A percentile compares a stretch with the other conserved stretches of the same genome.
Evolutionary conservation across 148 eudicot genomes (phyloP).

Genomic region (Silene uniflora): DNA sequence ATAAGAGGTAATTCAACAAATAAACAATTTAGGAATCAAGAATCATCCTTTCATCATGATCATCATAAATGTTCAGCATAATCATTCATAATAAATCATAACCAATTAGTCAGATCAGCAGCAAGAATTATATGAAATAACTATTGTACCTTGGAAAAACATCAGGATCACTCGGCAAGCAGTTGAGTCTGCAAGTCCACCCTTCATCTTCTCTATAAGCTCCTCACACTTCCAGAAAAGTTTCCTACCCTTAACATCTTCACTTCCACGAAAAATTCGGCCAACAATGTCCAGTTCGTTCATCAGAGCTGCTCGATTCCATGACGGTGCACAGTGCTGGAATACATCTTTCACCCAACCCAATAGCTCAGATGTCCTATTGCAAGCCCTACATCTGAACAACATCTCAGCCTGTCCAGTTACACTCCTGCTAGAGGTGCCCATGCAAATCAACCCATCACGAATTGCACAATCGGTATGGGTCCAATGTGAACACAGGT

Average conservation of each 20-base stretch:
- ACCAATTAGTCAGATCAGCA: not conserved
- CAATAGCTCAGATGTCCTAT: conserved; percentile 49
- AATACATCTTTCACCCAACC: conserved; percentile 80
- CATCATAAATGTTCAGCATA: not conserved
- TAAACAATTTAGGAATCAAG: not conserved
- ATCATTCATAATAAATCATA: not conserved
- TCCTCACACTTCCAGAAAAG: conserved; percentile 65
- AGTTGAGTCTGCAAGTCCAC: conserved; percentile 42
- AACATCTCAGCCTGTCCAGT: conserved; percentile 45
- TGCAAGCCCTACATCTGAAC: conserved; percentile 63
- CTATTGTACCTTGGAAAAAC: conserved; percentile 50
- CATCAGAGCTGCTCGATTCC: conserved; percentile 47
- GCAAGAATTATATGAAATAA: not conserved
- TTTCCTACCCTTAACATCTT: conserved; percentile 51
- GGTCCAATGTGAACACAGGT: conserved; percentile 65
- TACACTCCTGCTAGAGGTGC: conserved; percentile 40
- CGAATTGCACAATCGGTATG: conserved; percentile 65
- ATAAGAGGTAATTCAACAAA: not conserved
- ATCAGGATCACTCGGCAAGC: conserved; percentile 51
- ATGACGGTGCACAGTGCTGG: conserved; percentile 54
- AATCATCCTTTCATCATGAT: not conserved
- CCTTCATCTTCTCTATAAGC: conserved; percentile 50
- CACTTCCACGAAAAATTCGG: conserved; percentile 56
- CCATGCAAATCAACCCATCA: conserved; percentile 48
- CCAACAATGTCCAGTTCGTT: conserved; percentile 57